Evolutionary conservation across 2,329 filamentous ascomycete species (phyloP).

Genomic region (Orbilia quercus): DNA sequence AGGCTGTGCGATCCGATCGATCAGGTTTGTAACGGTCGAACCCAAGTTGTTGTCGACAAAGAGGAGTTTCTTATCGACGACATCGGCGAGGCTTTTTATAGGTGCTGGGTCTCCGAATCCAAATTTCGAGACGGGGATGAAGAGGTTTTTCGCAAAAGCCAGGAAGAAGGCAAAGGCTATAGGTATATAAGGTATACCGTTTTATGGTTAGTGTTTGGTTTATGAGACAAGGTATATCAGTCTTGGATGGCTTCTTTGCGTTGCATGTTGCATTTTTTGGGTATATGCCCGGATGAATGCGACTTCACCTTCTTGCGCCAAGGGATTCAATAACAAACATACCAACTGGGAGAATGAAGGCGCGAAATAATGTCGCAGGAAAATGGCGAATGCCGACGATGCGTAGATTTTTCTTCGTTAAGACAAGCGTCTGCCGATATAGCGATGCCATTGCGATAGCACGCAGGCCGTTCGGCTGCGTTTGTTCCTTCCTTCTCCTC

Average conservation of each 20-base stretch:
- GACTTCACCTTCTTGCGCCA: no score
- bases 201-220: no score
- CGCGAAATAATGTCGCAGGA: slow-evolving; percentile 68
- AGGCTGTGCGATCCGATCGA: slow-evolving; percentile 55
- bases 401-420: slow-evolving; percentile 73
- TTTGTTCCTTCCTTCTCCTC: no score
- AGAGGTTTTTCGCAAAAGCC: slow-evolving; percentile 80
- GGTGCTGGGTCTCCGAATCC: slow-evolving; percentile 75
- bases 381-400: slow-evolving; percentile 70
- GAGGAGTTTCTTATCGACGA: slow-evolving; percentile 72
- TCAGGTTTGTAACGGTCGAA: slow-evolving; percentile 56
- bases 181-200: neutral
- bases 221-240: slow-evolving; percentile 64
- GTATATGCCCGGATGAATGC: neutral
- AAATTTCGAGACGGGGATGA: slow-evolving; percentile 79
- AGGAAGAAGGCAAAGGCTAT: slow-evolving; percentile 48
- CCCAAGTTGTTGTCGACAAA: slow-evolving; percentile 79
- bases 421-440: slow-evolving; percentile 70
- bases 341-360: slow-evolving; percentile 70
- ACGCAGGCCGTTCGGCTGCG: no score
- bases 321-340: slow-evolving; percentile 8
- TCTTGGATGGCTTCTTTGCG: no score
- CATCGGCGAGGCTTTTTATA: slow-evolving; percentile 73
- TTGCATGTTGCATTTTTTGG: slow-evolving; percentile 34
- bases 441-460: slow-evolving; percentile 45